These are phyloP conservation scores for Coemansia sp. DNA, from an alignment of 192 early-diverging fungal species.

Conservation along the genomic window DNA sequence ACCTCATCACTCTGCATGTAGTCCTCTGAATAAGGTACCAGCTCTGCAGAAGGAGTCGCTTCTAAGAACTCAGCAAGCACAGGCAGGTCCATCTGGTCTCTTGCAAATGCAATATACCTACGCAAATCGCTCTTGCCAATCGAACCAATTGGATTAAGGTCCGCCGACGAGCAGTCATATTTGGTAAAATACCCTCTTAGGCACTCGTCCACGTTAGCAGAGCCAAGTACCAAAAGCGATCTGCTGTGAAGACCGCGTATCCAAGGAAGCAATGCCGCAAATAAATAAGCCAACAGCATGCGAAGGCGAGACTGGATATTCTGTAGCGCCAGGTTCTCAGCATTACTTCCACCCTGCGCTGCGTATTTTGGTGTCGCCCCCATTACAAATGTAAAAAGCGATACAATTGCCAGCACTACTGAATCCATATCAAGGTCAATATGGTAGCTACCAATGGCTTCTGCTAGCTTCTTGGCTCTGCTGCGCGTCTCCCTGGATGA, in stretches of 20 bases:
- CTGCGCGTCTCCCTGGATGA: conserved; percentile 81
- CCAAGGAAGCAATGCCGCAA: conserved; percentile 97
- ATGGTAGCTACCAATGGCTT: conserved; percentile 88
- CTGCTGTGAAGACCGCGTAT: conserved; percentile 52
- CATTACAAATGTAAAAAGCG: conserved; percentile 75
- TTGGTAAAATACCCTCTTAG: conserved; percentile 97
- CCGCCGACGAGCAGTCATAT: conserved; percentile 97
- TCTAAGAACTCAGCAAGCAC: conserved; percentile 75
- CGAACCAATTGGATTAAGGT: conserved; percentile 96
- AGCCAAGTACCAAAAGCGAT: conserved; percentile 87
- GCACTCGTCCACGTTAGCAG: conserved; percentile 97
- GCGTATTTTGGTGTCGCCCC: conserved; percentile 72
- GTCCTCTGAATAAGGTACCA: conserved; percentile 82
- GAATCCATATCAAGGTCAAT: conserved; percentile 86
- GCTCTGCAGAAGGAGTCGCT: conserved; percentile 90
- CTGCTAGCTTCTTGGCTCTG: conserved; percentile 79
- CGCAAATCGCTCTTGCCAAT: conserved; percentile 88
- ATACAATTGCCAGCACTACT: conserved; percentile 70
- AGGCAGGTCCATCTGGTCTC: conserved; percentile 62
- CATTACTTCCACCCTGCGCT: conserved; percentile 76
- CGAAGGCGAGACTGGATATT: conserved; percentile 95
- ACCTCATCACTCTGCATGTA: conserved; percentile 90
- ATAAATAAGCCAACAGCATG: conserved; percentile 93
- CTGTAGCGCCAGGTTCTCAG: conserved; percentile 94
- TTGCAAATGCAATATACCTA: conserved; percentile 74